A percentile compares a stretch with the other conserved stretches of the same genome.
Conservation (phyloP, 306 rosid species). For the Prunus fruticosa region DNA sequence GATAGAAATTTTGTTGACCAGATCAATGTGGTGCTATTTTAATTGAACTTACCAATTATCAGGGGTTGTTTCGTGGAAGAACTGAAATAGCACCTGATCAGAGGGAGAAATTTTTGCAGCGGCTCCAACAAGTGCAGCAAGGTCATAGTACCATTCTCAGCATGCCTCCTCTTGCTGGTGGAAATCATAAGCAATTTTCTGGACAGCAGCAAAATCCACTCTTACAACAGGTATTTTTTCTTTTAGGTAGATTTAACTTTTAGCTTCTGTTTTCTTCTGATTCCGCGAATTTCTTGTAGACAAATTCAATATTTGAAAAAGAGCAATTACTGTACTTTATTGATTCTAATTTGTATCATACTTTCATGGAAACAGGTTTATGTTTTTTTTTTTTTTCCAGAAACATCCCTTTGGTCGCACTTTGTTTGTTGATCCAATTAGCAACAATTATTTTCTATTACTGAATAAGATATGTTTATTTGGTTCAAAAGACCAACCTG, state of each 20-base stretch:
- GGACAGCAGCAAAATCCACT: slow-evolving; percentile 82
- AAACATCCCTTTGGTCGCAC: not conserved
- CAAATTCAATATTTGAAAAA: not conserved
- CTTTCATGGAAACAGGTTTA: not conserved
- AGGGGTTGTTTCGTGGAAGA: slow-evolving; percentile 89
- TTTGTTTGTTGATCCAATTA: slow-evolving; percentile 9
- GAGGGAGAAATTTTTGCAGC: slow-evolving; percentile 93
- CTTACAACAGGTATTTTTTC: slow-evolving; percentile 67
- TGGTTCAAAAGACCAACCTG: not conserved
- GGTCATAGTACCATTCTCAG: slow-evolving; percentile 73
- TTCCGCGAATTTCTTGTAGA: not conserved
- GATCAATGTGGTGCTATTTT: slow-evolving; percentile 1
- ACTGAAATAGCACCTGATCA: slow-evolving; percentile 96
- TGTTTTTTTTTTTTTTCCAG: not conserved
- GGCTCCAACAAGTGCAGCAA: slow-evolving; percentile 92
- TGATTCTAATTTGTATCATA: not conserved
- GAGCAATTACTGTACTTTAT: not conserved
- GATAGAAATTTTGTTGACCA: not conserved
- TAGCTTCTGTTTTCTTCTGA: not conserved
- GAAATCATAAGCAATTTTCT: slow-evolving; percentile 81
- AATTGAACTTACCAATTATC: slow-evolving; percentile 29
- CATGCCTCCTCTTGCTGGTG: slow-evolving; percentile 77
- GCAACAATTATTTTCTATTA: not conserved
- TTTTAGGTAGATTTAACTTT: slow-evolving; percentile 1
- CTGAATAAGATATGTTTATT: not conserved